A percentile compares a stretch with the other conserved stretches of the same genome.
phyloP scores from a whole-genome alignment of 768 basidiomycete species.

The Amanita phalloides region DNA sequence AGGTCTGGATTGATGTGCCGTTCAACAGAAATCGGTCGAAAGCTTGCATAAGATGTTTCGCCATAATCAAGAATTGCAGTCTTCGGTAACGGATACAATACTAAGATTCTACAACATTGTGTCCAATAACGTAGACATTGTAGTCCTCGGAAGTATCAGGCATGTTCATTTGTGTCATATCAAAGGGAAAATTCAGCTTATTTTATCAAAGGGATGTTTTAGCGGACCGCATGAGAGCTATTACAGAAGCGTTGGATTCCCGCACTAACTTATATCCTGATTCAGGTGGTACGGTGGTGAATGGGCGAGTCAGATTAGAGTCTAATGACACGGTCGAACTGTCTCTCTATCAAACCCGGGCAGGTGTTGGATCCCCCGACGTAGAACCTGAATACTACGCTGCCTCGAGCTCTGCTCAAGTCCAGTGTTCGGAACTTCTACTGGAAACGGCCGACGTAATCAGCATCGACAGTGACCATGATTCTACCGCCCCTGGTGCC shows the following conservation, averaged over 20 bases:
- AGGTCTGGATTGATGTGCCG: background rate
- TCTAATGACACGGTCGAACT: no score
- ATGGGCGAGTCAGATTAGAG: no score
- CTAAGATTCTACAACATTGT: constrained; percentile 13
- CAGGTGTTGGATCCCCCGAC: background rate
- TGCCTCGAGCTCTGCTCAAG: background rate
- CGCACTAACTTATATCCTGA: constrained; percentile 6
- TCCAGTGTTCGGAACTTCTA: background rate
- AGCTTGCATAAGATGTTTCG: constrained; percentile 17
- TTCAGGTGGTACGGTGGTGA: no score
- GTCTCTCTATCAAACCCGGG: background rate
- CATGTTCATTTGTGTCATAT: constrained; percentile 11
- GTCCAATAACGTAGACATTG: constrained; percentile 26
- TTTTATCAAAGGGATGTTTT: background rate
- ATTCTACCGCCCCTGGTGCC: no score
- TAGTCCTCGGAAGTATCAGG: constrained; percentile 30
- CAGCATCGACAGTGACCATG: background rate
- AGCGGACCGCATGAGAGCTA: constrained; percentile 23
- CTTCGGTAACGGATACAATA: constrained; percentile 17
- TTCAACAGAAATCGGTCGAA: constrained; percentile 20
- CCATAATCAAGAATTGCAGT: constrained; percentile 21
- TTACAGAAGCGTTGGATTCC: constrained; percentile 23
- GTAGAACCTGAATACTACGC: background rate
- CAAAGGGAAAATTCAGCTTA: background rate
- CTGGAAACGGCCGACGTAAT: background rate